Evolutionary conservation across 345 rosid species (phyloP).

Genomic region (Pistacia integerrima): DNA sequence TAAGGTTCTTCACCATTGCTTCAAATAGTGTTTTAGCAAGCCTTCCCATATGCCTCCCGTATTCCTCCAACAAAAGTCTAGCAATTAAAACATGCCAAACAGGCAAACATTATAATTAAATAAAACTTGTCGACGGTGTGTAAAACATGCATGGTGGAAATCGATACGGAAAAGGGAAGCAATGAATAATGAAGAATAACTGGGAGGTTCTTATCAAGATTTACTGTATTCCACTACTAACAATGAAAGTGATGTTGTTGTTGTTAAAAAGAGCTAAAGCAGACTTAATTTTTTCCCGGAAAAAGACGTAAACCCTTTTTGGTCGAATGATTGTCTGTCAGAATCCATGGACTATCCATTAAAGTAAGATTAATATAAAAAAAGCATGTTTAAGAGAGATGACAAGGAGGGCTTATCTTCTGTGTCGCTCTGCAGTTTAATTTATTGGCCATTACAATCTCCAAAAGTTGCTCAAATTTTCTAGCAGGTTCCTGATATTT

Average conservation of each 20-base stretch:
- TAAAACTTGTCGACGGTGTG: too few species aligned
- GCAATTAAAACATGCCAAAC: neutral
- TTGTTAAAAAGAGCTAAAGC: neutral
- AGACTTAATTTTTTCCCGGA: neutral
- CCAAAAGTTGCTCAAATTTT: too few species aligned
- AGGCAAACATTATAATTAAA: too few species aligned
- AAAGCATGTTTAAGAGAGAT: neutral
- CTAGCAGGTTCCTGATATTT: neutral
- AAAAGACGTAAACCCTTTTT: conserved; percentile 10
- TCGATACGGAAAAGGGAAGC: neutral
- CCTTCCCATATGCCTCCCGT: conserved; percentile 61
- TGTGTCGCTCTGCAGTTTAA: neutral
- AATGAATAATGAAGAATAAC: neutral
- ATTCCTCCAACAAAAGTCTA: conserved; percentile 61
- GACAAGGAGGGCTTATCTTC: neutral
- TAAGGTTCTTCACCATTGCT: conserved; percentile 47
- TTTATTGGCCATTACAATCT: neutral
- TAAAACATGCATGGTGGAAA: too few species aligned
- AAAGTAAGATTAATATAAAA: neutral
- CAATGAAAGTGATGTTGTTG: neutral
- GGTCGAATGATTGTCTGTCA: neutral
- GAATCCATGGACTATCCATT: neutral
- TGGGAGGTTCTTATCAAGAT: neutral
- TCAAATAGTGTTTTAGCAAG: conserved; percentile 49
- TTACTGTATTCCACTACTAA: neutral